Evolutionary conservation across 2,329 filamentous ascomycete genomes (phyloP).

Genomic region (Aureobasidium leucospermi): DNA sequence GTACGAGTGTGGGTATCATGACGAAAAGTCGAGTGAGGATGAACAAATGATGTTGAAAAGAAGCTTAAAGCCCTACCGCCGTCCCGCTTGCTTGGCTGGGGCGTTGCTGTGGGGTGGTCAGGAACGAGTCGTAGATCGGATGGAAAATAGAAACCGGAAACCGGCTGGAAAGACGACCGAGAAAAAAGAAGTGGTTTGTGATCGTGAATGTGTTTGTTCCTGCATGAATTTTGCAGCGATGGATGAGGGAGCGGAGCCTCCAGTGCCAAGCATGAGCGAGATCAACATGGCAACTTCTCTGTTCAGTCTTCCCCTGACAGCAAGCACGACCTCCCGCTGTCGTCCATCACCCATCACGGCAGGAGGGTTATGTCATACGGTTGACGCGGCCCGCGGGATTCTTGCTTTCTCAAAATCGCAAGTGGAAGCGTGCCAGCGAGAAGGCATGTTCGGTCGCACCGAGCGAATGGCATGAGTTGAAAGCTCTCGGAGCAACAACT

Average conservation of each 20-base stretch:
- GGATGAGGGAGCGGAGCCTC: not conserved
- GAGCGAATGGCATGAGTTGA: not conserved
- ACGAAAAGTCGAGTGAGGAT: not conserved
- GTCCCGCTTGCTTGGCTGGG: not conserved
- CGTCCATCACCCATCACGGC: slow-evolving; percentile 4
- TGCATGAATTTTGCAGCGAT: not conserved
- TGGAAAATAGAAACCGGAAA: slow-evolving; percentile 4
- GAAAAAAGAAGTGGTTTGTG: not conserved
- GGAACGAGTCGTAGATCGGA: not conserved
- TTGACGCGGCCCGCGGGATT: slow-evolving; percentile 5
- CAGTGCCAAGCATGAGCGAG: not conserved
- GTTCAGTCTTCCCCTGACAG: not conserved
- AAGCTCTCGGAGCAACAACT: not conserved
- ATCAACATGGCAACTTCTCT: not conserved
- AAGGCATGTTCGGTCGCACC: too few relatives aligned
- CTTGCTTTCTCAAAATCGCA: not conserved
- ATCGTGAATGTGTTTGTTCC: not conserved
- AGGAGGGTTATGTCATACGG: slow-evolving; percentile 1
- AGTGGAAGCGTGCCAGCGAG: not conserved
- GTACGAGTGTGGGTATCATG: slow-evolving; percentile 9
- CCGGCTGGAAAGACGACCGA: not conserved
- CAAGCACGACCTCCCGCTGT: slow-evolving; percentile 9
- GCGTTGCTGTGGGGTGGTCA: not conserved
- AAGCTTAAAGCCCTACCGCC: not conserved
- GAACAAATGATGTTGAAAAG: slow-evolving; percentile 2